Base-by-base conservation (phyloP, 495 filamentous ascomycete genomes). In the Cairneyella variabilis region DNA sequence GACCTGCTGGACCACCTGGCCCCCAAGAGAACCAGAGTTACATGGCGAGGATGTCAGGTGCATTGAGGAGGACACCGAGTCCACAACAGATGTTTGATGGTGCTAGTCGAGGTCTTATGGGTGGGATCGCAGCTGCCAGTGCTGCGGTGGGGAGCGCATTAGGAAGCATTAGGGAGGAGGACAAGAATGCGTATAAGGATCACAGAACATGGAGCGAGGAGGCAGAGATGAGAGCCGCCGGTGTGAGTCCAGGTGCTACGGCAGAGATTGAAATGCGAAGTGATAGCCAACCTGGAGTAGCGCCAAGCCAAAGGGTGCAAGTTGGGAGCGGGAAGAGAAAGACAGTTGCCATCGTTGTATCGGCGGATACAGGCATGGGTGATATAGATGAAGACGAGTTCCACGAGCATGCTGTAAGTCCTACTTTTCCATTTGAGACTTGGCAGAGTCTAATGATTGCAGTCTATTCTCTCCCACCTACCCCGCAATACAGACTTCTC, bases 381-480 rank as follows among this genome's bases (percentile, higher is more conserved):
- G 77, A 84, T 48, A 70, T 77, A 14, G 82, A 83, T 32, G 84
- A 83, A 4, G 85, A 83, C 7, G 80, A 72, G 23, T 77, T 83
- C 69, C 77, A 80, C 50, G 88, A 93, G 59, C 88, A 93, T 69
- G 90, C 89, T 47, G 90, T 95, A 78, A 67, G 88, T 71, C 21
- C 3, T 48, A 30, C 7, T 36, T 23, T 37, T 28, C 43, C 10
- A 10, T 17, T n/a, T 41, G 23, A 26, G n/a, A 43, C 16, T n/a
- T n/a, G 21, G 32, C 38, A 25, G 12, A 50, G 42, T 23, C 52
- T 63, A 54, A 54, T 23, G 1, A 20, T 28, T 9, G 8, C 58
- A 96, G 90, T 93, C 91, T 22, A 85, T 97, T 58, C 80, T 97
- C 26, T 93, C 89, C 14, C 88, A 95, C 66, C 84, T 97, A 47